Conservation (phyloP, 2,329 filamentous ascomycete species). For the Pseudovirgaria hyperparasitica region DNA sequence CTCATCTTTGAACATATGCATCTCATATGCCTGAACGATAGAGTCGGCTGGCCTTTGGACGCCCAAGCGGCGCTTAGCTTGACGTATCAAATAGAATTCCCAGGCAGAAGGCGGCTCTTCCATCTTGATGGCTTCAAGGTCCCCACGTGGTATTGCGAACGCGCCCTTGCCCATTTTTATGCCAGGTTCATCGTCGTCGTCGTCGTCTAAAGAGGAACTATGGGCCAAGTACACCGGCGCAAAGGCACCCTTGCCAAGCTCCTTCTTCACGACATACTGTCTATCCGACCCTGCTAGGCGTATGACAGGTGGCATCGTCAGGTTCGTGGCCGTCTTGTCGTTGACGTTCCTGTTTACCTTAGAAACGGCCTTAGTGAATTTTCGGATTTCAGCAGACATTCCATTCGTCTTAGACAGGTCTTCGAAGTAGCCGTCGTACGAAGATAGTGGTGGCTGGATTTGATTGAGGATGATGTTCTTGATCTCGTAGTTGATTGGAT, state of each 20-base stretch:
- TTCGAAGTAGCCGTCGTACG: conserved; percentile 71
- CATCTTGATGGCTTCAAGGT: conserved; percentile 84
- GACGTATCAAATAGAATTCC: conserved; percentile 94
- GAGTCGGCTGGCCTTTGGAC: conserved; percentile 60
- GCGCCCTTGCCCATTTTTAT: conserved; percentile 49
- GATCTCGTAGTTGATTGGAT: conserved; percentile 70
- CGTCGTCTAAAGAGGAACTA: conserved; percentile 46
- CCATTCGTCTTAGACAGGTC: conserved; percentile 52
- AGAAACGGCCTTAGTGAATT: conserved; percentile 56
- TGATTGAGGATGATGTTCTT: conserved; percentile 63
- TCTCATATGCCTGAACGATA: conserved; percentile 71
- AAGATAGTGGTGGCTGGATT: conserved; percentile 57
- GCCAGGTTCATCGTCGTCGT: conserved; percentile 29
- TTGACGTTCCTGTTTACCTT: conserved; percentile 42
- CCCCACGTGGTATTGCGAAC: conserved; percentile 43
- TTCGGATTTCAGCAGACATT: conserved; percentile 64
- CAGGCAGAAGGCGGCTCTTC: conserved; percentile 78
- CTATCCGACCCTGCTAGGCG: conserved; percentile 52
- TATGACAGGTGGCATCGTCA: conserved; percentile 50
- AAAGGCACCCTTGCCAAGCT: conserved; percentile 87
- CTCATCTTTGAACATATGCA: conserved; percentile 85
- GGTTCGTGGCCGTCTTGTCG: conserved; percentile 49
- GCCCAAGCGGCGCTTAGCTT: conserved; percentile 64
- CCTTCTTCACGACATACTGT: conserved; percentile 66
- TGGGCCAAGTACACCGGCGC: conserved; percentile 91